Evolutionary conservation across 2,329 filamentous ascomycete genomes (phyloP).

Genomic region (Aureobasidium lini): DNA sequence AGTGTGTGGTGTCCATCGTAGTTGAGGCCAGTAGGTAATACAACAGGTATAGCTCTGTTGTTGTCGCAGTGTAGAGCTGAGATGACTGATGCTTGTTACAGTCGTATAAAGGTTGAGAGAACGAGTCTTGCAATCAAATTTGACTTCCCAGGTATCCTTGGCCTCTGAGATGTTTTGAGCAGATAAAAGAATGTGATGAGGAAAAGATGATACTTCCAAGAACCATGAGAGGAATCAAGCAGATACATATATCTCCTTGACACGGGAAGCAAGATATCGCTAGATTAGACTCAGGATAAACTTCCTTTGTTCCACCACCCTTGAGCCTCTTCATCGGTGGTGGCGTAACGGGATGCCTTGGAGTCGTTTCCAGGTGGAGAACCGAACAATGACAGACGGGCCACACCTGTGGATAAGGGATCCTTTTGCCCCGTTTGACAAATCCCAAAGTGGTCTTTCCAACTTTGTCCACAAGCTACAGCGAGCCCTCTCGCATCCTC

Average conservation of each 20-base stretch:
- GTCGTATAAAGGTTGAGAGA: neutral
- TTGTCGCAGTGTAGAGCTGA: too few relatives aligned
- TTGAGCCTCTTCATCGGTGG: constrained; percentile 1
- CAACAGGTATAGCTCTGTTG: neutral
- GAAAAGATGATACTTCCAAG: neutral
- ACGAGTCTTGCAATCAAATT: neutral
- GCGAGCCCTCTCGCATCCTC: neutral
- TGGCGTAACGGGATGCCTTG: constrained; percentile 8
- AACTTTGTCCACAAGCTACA: neutral
- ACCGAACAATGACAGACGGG: constrained; percentile 4
- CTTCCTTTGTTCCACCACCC: neutral
- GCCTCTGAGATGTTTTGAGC: neutral
- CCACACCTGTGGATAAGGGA: constrained; percentile 6
- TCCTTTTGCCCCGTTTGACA: constrained; percentile 7
- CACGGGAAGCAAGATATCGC: neutral
- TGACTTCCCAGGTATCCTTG: neutral
- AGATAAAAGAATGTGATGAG: constrained; percentile 1
- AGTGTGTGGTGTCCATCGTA: neutral
- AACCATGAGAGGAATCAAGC: neutral
- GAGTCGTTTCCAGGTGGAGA: constrained; percentile 5
- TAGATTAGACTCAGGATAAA: neutral
- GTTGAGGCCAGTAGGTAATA: neutral
- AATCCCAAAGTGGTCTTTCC: neutral
- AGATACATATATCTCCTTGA: neutral
- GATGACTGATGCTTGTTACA: neutral